Base-by-base conservation (phyloP, 192 early-diverging fungal genomes). In the Powellomyces hirtus region DNA sequence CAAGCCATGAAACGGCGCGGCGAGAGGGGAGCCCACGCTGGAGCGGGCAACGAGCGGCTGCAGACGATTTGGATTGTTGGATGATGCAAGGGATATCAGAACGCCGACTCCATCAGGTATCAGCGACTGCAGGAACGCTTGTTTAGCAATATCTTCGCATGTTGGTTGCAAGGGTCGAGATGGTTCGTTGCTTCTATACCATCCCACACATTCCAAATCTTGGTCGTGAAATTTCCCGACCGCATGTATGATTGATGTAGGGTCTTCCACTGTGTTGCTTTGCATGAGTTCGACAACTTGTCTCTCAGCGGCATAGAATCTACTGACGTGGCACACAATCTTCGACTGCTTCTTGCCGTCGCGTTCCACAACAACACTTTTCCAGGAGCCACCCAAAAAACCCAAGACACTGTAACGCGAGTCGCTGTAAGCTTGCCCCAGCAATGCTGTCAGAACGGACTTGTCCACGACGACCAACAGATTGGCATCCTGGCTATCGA, bases 161-260 rank as follows among this genome's bases (percentile, higher is more conserved):
- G 72, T 74, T 13, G 72, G 72, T 42, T 68, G 72, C 14, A 69
- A 45, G 6, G 65, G 64, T 34, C 46, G 36, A 30, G 33, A 30
- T 22, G 63, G 45, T 35, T 72, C 65, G 37, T 56, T 66, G 62
- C 63, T 73, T 33, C 66, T 16, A 59, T 68, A 74, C 72, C 72
- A 74, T 18, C 72, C 72, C 4, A 74, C 72, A 37, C 72, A 67
- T 52, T 74, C 65, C 0, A 58, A 31, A 31, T 42, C 65, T 50
- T 20, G 8, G 38, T 69, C 65, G 7, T 74, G 27, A 26, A 74
- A 74, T n/a, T 62, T 30, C 18, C 18, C 50, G 20, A 74, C 56
- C 0, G 72, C 72, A 13, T 40, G 14, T 13, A 38, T 52, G 16
- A 74, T 62, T 16, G 65, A 46, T 3, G 13, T 46, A 18, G 56